These are phyloP conservation scores for Saccharomycopsis capsularis DNA, from an alignment of 805 yeast genomes.

Conservation along the genomic window DNA sequence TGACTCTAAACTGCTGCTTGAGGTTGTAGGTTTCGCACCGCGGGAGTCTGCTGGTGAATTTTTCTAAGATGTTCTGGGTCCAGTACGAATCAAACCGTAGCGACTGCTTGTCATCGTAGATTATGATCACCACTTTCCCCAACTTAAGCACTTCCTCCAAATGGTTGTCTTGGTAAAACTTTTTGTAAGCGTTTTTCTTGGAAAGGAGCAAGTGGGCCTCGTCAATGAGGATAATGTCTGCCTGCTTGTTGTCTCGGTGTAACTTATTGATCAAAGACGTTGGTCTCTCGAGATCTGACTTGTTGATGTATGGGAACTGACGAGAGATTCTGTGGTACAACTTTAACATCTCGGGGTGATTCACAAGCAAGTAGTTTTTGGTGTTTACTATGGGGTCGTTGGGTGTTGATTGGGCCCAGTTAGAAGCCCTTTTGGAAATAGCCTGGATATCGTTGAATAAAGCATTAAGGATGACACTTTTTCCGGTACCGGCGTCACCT, in stretches of 20 bases:
- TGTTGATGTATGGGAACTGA: constrained; percentile 32
- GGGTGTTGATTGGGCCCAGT: constrained; percentile 10
- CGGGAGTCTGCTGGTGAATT: neutral
- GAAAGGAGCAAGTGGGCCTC: constrained; percentile 41
- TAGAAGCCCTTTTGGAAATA: constrained; percentile 23
- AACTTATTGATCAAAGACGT: constrained; percentile 36
- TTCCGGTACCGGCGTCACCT: constrained; percentile 47
- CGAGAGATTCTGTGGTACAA: constrained; percentile 35
- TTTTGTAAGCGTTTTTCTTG: constrained; percentile 38
- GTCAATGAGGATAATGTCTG: constrained; percentile 38
- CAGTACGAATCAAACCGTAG: constrained; percentile 42
- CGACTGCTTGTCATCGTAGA: constrained; percentile 41
- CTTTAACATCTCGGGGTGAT: constrained; percentile 44
- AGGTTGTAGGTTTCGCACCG: constrained; percentile 25
- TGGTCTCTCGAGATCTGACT: constrained; percentile 38
- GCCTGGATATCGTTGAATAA: constrained; percentile 37
- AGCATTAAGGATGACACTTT: constrained; percentile 37
- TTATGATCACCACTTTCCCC: constrained; percentile 35
- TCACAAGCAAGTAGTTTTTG: constrained; percentile 35
- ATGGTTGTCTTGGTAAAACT: constrained; percentile 39
- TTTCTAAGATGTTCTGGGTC: constrained; percentile 24
- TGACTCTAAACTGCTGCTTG: constrained; percentile 37
- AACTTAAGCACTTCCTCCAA: constrained; percentile 34
- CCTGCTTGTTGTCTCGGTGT: constrained; percentile 26
- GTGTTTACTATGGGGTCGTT: constrained; percentile 26